A percentile compares a stretch with the other conserved stretches of the same genome.
Conservation (phyloP, 2,329 filamentous ascomycete genomes). For the Pyrenochaeta sp. region DNA sequence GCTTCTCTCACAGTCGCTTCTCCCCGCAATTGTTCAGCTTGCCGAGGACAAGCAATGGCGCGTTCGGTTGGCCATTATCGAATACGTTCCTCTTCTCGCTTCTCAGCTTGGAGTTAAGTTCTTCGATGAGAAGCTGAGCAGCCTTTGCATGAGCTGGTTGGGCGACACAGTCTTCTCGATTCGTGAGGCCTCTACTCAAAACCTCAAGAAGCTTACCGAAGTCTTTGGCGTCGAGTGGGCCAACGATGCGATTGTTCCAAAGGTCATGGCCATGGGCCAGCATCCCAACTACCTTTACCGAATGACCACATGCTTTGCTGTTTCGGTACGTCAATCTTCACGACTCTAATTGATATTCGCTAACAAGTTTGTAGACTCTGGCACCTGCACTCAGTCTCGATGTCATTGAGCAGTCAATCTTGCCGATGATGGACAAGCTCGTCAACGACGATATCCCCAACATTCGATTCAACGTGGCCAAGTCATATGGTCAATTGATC, state of each 20-base stretch:
- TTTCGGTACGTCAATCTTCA: conserved; percentile 73
- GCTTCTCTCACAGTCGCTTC: conserved; percentile 90
- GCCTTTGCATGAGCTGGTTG: conserved; percentile 97
- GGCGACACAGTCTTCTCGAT: conserved; percentile 99
- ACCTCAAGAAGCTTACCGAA: conserved; percentile 97
- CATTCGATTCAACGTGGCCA: conserved; percentile 99
- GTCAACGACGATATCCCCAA: conserved; percentile 96
- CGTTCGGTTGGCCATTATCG: conserved; percentile 95
- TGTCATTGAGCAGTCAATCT: conserved; percentile 89
- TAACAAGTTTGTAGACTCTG: conserved; percentile 73
- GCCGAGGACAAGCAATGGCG: conserved; percentile 99
- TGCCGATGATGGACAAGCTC: conserved; percentile 95
- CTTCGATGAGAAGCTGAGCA: conserved; percentile 96
- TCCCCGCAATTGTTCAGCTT: conserved; percentile 95
- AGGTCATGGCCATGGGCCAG: conserved; percentile 97
- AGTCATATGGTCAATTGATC: conserved; percentile 91
- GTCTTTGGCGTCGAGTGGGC: conserved; percentile 99
- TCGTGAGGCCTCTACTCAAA: conserved; percentile 94
- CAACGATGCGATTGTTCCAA: conserved; percentile 94
- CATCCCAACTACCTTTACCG: conserved; percentile 99
- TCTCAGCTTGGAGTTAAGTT: conserved; percentile 96
- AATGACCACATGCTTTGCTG: conserved; percentile 99
- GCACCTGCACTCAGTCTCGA: conserved; percentile 91
- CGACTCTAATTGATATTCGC: conserved; percentile 5
- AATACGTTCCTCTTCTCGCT: conserved; percentile 96